phyloP scores from a whole-genome alignment of 441 rosid genomes.

The Hura crepitans region DNA sequence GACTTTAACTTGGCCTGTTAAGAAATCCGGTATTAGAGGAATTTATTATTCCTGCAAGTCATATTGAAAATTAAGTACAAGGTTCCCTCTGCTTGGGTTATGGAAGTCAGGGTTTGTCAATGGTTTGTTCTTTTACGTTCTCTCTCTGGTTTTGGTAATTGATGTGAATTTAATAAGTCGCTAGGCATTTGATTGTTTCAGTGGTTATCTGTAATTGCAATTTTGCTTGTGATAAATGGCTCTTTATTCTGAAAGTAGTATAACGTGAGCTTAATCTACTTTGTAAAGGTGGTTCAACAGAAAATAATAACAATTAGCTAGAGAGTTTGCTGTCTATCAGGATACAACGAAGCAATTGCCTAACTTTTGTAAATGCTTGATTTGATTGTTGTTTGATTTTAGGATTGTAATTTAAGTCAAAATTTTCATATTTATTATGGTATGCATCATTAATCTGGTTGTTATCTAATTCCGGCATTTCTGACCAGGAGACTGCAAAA shows the following conservation, averaged over 20 bases:
- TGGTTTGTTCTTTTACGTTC: neutral
- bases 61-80: neutral
- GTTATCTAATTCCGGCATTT: neutral
- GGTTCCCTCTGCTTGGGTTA: neutral
- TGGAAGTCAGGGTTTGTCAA: neutral
- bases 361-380: neutral
- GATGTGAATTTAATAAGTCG: neutral
- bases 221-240: neutral
- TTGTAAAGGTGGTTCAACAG: neutral
- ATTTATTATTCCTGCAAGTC: neutral
- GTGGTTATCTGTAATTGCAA: neutral
- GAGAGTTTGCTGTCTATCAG: neutral
- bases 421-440: neutral
- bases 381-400: neutral
- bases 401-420: neutral
- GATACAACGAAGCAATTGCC: neutral
- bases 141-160: neutral
- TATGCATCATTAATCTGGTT: neutral
- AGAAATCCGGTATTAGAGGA: neutral
- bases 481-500: neutral
- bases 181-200: neutral
- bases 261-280: neutral
- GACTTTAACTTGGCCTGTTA: neutral
- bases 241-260: neutral
- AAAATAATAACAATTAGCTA: neutral